Percentiles rank a stretch among this genome's conserved stretches.
These are phyloP conservation scores for Fusarium liriodendri DNA, from an alignment of 2,329 filamentous ascomycete genomes.

Conservation along the genomic window DNA sequence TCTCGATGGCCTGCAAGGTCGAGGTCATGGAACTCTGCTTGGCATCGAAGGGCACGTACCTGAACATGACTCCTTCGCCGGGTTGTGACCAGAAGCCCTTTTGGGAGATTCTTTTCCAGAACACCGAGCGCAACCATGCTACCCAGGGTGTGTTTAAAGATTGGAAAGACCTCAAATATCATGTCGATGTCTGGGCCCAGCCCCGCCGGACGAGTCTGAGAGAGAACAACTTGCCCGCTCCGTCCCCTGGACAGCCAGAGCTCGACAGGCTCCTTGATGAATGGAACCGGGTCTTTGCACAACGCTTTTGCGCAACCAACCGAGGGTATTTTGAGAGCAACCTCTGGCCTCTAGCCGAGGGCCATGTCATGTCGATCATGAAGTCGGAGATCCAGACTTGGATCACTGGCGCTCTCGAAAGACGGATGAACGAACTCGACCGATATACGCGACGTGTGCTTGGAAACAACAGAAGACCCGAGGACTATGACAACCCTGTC, in stretches of 20 bases:
- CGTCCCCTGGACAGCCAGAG: background rate
- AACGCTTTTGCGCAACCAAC: slow-evolving; percentile 13
- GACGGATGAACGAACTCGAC: slow-evolving; percentile 9
- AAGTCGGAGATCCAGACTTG: background rate
- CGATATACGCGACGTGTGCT: background rate
- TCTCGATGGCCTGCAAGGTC: background rate
- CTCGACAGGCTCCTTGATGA: slow-evolving; percentile 23
- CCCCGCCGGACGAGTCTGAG: background rate
- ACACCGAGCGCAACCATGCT: background rate
- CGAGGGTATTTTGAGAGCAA: background rate
- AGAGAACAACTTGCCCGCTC: background rate
- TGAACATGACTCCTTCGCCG: accelerated
- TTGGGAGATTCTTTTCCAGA: background rate
- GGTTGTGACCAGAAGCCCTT: background rate
- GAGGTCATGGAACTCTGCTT: background rate
- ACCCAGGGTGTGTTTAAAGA: background rate
- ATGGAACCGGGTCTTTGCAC: slow-evolving; percentile 31
- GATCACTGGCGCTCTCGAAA: background rate
- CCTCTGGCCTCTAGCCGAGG: background rate
- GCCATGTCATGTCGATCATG: background rate
- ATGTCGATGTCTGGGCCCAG: slow-evolving; percentile 15
- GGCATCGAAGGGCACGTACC: background rate
- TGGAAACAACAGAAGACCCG: background rate
- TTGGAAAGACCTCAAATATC: background rate
- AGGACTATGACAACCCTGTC: background rate